Evolutionary conservation across 345 rosid genomes (phyloP).

Genomic region (Sisymbrium irio): DNA sequence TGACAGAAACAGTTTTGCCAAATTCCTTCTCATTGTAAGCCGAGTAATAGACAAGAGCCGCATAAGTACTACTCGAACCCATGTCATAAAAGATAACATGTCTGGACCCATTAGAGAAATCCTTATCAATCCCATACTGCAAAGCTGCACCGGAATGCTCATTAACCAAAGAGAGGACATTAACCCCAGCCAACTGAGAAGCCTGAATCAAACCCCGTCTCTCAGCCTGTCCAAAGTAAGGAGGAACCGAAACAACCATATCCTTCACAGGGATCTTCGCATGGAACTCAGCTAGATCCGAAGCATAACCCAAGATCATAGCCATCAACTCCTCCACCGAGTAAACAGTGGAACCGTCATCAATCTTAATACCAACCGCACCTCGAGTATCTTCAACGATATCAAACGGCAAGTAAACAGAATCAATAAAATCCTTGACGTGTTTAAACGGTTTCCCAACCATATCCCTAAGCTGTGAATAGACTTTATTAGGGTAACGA

Average conservation of each 20-base stretch:
- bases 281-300: constrained; percentile 76
- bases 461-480: constrained; percentile 77
- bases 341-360: constrained; percentile 45
- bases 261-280: constrained; percentile 66
- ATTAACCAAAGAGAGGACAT: constrained; percentile 72
- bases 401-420: constrained; percentile 69
- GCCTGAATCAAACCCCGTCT: constrained; percentile 84
- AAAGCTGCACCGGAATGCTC: constrained; percentile 97
- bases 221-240: constrained; percentile 96
- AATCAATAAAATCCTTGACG: constrained; percentile 56
- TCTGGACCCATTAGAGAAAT: constrained; percentile 80
- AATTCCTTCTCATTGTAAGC: constrained; percentile 78
- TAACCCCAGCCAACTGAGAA: constrained; percentile 87
- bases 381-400: constrained; percentile 81
- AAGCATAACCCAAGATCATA: constrained; percentile 75
- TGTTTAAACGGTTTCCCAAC: constrained; percentile 72
- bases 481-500: constrained; percentile 80
- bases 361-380: constrained; percentile 53
- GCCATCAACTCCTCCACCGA: constrained; percentile 86
- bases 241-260: constrained; percentile 79
- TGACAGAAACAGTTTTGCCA: constrained; percentile 83
- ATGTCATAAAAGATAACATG: constrained; percentile 93
- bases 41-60: constrained; percentile 84
- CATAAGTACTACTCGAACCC: constrained; percentile 92
- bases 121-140: constrained; percentile 98